Evolutionary conservation across 83 land plant species (phyloP), one percentile per base, ranked within the genome.

Genomic region (Picea abies): DNA sequence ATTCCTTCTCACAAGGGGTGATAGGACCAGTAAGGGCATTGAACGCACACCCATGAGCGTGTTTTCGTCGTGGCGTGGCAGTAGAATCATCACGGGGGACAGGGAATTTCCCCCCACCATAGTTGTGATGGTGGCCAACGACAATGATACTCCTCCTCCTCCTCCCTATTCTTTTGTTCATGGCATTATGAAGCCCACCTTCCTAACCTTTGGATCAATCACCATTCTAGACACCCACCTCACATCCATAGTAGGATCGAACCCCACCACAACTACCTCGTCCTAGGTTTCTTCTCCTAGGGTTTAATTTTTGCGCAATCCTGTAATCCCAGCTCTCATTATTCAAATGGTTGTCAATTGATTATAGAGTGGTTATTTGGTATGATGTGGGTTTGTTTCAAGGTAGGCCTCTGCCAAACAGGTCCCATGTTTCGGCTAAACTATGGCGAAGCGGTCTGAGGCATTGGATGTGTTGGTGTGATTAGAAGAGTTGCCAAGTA

Each of bases 131-230:
- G n/a, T 22, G 84, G 63, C 66, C 58, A 56, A 12, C 17, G 12
- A 10, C 1, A 22, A 23, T 29, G 39, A 22, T 82, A 14, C 80
- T 4, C 80, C 16, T 9, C 14, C 58, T 9, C 14, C 58, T 26
- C 49, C 41, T 35, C 26, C n/a, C 25, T 71, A 49, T 11, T 65
- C 19, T 44, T 85, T 85, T n/a, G 56, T 37, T 52, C 77, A 84
- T 26, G 94, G 91, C 5, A 96, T 83, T 76, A 94, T 84, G 88
- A 96, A 96, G 19, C 98, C 98, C 29, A 96, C 96, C 69, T 96
- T 94, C 35, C 98, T 94, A 78, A 96, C 89, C 84, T 90, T 96
- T 25, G 98, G 96, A 83, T 94, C 96, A 89, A 79, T 86, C 61
- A 94, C 95, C 71, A 84, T 79, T 25, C 96, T 90, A 8, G 85